phyloP scores from a whole-genome alignment of 768 basidiomycete genomes.

The Lentinula lateritia region DNA sequence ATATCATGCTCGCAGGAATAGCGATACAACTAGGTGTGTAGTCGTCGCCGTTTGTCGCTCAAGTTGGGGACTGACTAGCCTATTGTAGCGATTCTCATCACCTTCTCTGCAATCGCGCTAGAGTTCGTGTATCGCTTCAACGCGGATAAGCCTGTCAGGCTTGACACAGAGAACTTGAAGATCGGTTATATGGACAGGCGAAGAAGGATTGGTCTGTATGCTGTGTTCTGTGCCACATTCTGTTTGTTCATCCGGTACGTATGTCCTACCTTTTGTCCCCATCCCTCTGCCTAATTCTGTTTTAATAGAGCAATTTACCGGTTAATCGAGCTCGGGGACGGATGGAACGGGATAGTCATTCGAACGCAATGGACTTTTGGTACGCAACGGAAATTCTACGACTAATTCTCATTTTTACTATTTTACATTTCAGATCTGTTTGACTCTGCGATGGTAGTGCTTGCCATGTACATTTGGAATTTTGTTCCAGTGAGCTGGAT shows the following conservation, averaged over 20 bases:
- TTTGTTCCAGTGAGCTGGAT: constrained; percentile 20
- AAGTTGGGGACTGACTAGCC: background rate
- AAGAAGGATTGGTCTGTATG: constrained; percentile 12
- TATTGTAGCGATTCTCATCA: constrained; percentile 1
- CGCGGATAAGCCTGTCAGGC: constrained; percentile 12
- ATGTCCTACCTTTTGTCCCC: background rate
- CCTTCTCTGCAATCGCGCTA: background rate
- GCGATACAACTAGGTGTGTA: constrained; percentile 35
- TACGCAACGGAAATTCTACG: constrained; percentile 12
- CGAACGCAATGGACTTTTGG: constrained; percentile 35
- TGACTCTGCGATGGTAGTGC: constrained; percentile 24
- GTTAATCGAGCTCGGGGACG: constrained; percentile 35
- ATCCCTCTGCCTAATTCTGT: constrained; percentile 4
- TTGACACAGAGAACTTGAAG: constrained; percentile 13
- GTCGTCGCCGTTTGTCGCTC: background rate
- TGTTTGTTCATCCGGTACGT: constrained; percentile 3
- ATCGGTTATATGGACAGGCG: constrained; percentile 40
- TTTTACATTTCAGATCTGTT: constrained; percentile 10
- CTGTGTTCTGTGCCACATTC: constrained; percentile 8
- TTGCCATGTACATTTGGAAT: constrained; percentile 24
- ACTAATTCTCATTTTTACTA: background rate
- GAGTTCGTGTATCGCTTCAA: background rate
- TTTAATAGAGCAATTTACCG: constrained; percentile 29
- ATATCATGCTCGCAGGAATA: constrained; percentile 51
- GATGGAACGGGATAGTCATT: constrained; percentile 42